Evolutionary conservation across 495 filamentous ascomycete species (phyloP), one percentile per base, ranked within the genome.

Genomic region (Mytilinidion resinicola): DNA sequence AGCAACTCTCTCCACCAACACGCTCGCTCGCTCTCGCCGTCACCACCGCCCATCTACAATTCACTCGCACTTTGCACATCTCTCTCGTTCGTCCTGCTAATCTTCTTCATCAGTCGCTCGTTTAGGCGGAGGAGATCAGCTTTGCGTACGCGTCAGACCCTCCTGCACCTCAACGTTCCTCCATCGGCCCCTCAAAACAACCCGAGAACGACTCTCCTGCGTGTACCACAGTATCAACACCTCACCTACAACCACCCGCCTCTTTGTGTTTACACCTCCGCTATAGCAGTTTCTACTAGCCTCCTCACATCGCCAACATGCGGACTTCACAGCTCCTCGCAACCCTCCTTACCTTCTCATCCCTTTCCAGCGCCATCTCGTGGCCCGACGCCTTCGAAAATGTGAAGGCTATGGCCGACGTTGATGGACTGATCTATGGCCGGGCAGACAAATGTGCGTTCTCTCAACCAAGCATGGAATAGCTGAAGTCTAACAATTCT

Each of bases 291-390:
- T 41, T 25, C 7, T 36, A 9, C 20, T 19, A 15, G 15, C 25
- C 17, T 55, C 25, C 36, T 43, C 15, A 9, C 34, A 46, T 10
- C n/a, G n/a, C 49, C 53, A 56, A 61, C 39, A 74, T 74, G 71
- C 68, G 69, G 61, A 60, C 67, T 10, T 64, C 67, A 14, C 54
- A 57, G 53, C 41, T 71, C 50, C 51, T 72, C 56, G 53, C 71
- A 1, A 54, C 70, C 38, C 49, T 64, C 17, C 55, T 69, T 48
- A 59, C 71, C 60, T 42, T 72, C 50, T 66, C 70, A 43, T 60
- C 69, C n/a, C 51, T 67, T 15, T 63, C 68, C 17, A 55, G 65
- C 25, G 68, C 70, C 7, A 63, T 59, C 60, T 51, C 60, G 15
- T 67, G 62, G 61, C 44, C 51, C 14, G 57, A 57, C 30, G 51